Base-by-base conservation (phyloP, 176 grass and related monocot species). In the Chrysopogon serrulatus region DNA sequence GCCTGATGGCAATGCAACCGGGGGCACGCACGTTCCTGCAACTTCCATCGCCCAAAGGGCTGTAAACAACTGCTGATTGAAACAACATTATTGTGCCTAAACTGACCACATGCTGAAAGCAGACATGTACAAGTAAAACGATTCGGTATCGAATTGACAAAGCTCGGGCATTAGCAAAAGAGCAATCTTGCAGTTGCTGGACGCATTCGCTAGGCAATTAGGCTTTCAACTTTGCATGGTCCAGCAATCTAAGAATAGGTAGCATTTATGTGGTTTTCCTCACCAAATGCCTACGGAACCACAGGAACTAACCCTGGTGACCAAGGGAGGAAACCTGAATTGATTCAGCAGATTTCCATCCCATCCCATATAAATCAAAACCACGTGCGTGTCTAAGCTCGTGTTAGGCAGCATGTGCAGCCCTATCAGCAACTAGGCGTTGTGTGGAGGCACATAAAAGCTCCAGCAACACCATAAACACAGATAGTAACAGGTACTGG, bases 391-490 rank as follows among this genome's bases (percentile, higher is more conserved):
- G 43, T 18, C 65, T 16, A 44, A 60, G 41, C 48, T 68, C 11
- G 47, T 59, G 8, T 33, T 62, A 73, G 49, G 6, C 34, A 21
- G 79, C 75, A 19, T 36, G 39, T 60, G 37, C 59, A 78, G 19
- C 47, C 59, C n/a, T 49, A 61, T 27, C 31, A 28, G 47, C 19
- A 37, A n/a, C n/a, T n/a, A n/a, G n/a, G n/a, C n/a, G n/a, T 13
- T 42, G 31, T 43, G 24, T 24, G 31, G 30, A 49, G 37, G 32
- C 30, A 83, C 78, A 59, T 39, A 79, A 83, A 76, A 83, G 31
- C 37, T 73, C 23, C 61, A 83, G 66, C 13, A 79, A 61, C 47
- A 74, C 32, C 31, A 62, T 42, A 67, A 83, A 79, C 63, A 44
- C 30, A 60, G 1, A 82, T 37, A 82, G 40, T 28, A 19, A 8